Base-by-base conservation (phyloP, 2,329 filamentous ascomycete genomes). In the Alternaria infectoria region DNA sequence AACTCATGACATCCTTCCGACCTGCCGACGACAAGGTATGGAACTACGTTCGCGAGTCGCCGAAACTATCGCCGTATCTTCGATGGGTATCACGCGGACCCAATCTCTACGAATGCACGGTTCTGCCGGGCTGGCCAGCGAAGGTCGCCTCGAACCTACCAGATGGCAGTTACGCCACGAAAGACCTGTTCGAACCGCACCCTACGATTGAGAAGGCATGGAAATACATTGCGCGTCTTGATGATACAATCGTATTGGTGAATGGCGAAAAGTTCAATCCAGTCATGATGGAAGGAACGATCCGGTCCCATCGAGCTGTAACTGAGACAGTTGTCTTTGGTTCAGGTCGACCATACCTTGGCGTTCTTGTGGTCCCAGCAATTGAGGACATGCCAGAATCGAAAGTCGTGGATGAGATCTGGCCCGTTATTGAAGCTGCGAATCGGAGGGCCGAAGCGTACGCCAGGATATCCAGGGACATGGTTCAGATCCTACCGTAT, bases 1-100 rank as follows among this genome's bases (percentile, higher is more conserved):
- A 88, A 70, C 77, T 90, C n/a, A 89, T 89, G 86, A 89, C 86
- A 3, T 88, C 87, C 0, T 85, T 86, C 69, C 81, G 88, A 6
- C 80, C 83, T 0, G 73, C 73, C 2, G 82, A 78, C 1, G 88
- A 90, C 72, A 85, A 83, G 57, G 84, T 81, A 8, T 90, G 88
- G 89, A 86, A 88, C 69, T 90, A 89, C 64, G 76, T 89, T 15
- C 79, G 83, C 3, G 80, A 82, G 2, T 74, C 80, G 3, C 74
- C 79, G 2, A 75, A 76, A 15, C 75, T 84, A 6, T 77, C 77
- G 26, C 80, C 81, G 0, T 86, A 78, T 60, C 72, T 87, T 11
- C 78, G 68, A 45, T 81, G 77, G 61, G 79, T 73, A 63, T 75
- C 2, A 62, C 81, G 47, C 64, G 81, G 73, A 74, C 79, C 73